Evolutionary conservation across 306 rosid genomes (phyloP).

Genomic region (Cucumis cinereus): DNA sequence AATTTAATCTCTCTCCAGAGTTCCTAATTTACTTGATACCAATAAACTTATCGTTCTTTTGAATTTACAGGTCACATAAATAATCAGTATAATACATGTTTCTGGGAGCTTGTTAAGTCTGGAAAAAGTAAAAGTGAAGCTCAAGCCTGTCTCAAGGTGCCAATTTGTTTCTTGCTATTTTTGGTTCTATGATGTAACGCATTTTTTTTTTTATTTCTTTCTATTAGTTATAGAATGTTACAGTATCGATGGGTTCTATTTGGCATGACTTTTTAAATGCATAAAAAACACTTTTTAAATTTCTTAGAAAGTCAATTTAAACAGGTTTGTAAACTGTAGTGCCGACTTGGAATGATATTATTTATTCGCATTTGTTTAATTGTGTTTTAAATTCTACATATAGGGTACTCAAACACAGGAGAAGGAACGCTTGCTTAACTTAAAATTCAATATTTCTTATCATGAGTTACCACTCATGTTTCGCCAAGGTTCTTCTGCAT

Average conservation of each 20-base stretch:
- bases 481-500: slow-evolving; percentile 60
- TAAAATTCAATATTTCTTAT: slow-evolving; percentile 56
- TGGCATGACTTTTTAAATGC: neutral
- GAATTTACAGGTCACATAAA: slow-evolving; percentile 56
- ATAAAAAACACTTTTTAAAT: too few relatives aligned
- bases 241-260: too few relatives aligned
- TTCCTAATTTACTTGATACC: neutral
- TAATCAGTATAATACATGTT: slow-evolving; percentile 83
- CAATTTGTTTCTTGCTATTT: neutral
- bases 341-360: neutral
- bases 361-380: neutral
- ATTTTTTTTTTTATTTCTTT: neutral
- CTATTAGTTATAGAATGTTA: neutral
- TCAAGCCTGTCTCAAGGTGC: slow-evolving; percentile 41
- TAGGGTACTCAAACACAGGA: slow-evolving; percentile 62
- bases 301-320: neutral
- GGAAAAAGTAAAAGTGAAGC: slow-evolving; percentile 71
- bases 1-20: neutral
- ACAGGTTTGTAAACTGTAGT: neutral
- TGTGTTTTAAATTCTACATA: neutral
- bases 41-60: neutral
- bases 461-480: slow-evolving; percentile 45
- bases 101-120: slow-evolving; percentile 69
- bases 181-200: neutral
- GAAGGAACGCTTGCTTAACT: slow-evolving; percentile 32